phyloP scores from a whole-genome alignment of 768 basidiomycete species.

The Sarcomyxa edulis region DNA sequence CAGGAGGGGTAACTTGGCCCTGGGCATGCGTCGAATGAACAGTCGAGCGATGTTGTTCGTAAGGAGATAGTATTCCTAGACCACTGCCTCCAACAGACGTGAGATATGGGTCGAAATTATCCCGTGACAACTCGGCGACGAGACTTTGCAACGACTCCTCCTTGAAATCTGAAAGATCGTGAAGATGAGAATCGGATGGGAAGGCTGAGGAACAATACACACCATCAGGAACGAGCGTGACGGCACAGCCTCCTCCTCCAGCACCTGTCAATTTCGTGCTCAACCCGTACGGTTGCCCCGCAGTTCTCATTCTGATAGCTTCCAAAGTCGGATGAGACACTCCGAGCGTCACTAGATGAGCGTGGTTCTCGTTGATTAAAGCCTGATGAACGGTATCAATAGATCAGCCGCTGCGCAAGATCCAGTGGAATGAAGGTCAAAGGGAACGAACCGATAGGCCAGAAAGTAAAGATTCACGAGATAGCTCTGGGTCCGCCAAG shows the following conservation, averaged over 20 bases:
- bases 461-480: slow-evolving; percentile 58
- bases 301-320: slow-evolving; percentile 67
- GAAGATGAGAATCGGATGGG: not conserved
- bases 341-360: slow-evolving; percentile 74
- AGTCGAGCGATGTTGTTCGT: slow-evolving; percentile 32
- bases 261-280: slow-evolving; percentile 97
- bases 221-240: slow-evolving; percentile 95
- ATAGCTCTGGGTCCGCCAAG: slow-evolving; percentile 68
- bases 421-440: slow-evolving; percentile 4
- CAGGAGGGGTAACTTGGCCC: slow-evolving; percentile 45
- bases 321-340: slow-evolving; percentile 92
- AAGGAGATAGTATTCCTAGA: slow-evolving; percentile 76
- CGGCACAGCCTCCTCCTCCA: slow-evolving; percentile 97
- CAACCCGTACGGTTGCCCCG: slow-evolving; percentile 56
- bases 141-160: slow-evolving; percentile 53
- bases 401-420: no score
- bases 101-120: slow-evolving; percentile 78
- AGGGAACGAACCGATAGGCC: slow-evolving; percentile 60
- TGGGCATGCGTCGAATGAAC: slow-evolving; percentile 14
- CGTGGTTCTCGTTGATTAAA: slow-evolving; percentile 88
- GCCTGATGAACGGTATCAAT: slow-evolving; percentile 36
- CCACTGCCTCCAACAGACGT: slow-evolving; percentile 94
- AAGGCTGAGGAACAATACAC: slow-evolving; percentile 17
- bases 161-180: slow-evolving; percentile 47
- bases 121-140: slow-evolving; percentile 50